Evolutionary conservation across 176 grass and related monocot species (phyloP).

Genomic region (Aegilops umbellulata): DNA sequence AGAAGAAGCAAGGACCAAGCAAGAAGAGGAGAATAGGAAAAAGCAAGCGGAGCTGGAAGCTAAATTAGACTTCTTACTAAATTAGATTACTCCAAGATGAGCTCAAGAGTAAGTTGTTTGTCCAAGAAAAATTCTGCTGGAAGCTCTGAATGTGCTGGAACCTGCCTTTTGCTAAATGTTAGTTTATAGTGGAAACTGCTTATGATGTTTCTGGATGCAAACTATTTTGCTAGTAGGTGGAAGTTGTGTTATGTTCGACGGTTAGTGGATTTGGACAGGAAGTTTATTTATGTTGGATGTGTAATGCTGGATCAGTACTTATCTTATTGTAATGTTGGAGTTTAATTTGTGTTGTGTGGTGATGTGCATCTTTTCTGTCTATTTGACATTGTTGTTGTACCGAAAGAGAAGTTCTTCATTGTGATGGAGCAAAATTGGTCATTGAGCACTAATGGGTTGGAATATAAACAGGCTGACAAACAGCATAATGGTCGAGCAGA

Average conservation of each 20-base stretch:
- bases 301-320: too few species aligned
- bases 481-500: too few species aligned
- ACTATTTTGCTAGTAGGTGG: background rate
- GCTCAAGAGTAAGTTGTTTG: background rate
- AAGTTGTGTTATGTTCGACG: background rate
- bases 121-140: background rate
- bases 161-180: background rate
- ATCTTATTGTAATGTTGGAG: too few species aligned
- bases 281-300: background rate
- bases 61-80: too few species aligned
- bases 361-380: background rate
- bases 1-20: too few species aligned
- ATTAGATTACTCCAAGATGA: too few species aligned
- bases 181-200: background rate
- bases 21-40: too few species aligned
- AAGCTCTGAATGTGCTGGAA: background rate
- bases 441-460: too few species aligned
- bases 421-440: too few species aligned
- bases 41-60: too few species aligned
- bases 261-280: background rate
- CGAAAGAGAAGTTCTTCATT: too few species aligned
- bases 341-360: background rate
- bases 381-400: background rate
- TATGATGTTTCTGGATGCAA: background rate
- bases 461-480: too few species aligned